These are phyloP conservation scores for Elasticomyces elasticus DNA, from an alignment of 495 filamentous ascomycete genomes.

Conservation along the genomic window DNA sequence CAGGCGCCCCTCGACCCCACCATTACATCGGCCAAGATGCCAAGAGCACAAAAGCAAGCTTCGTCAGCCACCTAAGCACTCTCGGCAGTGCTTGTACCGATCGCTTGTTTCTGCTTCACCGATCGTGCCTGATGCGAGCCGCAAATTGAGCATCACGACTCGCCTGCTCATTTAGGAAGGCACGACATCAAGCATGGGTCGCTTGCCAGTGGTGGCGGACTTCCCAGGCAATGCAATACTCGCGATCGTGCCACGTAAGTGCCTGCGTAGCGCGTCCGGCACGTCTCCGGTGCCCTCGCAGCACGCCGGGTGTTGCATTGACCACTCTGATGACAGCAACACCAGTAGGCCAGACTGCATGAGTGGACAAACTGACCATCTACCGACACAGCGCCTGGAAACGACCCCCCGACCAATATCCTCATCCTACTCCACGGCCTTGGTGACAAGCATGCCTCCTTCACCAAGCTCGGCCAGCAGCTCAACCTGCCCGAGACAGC, in stretches of 20 bases:
- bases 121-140: too few relatives aligned
- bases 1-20: neutral
- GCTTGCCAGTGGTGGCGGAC: conserved; percentile 36
- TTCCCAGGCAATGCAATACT: conserved; percentile 35
- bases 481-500: conserved; percentile 74
- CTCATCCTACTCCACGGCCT: conserved; percentile 86
- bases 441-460: conserved; percentile 63
- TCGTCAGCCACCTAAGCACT: neutral
- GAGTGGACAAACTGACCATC: neutral
- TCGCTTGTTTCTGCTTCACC: neutral
- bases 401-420: conserved; percentile 50
- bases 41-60: too few relatives aligned
- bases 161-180: neutral
- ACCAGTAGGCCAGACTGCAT: too few relatives aligned
- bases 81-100: neutral
- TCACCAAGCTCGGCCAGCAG: conserved; percentile 60
- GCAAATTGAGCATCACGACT: neutral
- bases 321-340: too few relatives aligned
- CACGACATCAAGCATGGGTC: conserved; percentile 23
- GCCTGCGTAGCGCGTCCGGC: too few relatives aligned
- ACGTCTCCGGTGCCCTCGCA: neutral
- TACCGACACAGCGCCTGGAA: conserved; percentile 21
- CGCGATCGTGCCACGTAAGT: conserved; percentile 19
- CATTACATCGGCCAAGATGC: too few relatives aligned
- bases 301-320: too few relatives aligned